Percentiles rank a stretch among this genome's conserved stretches.
phyloP scores from a whole-genome alignment of 192 early-diverging fungal species.

The Coemansia furcata region DNA sequence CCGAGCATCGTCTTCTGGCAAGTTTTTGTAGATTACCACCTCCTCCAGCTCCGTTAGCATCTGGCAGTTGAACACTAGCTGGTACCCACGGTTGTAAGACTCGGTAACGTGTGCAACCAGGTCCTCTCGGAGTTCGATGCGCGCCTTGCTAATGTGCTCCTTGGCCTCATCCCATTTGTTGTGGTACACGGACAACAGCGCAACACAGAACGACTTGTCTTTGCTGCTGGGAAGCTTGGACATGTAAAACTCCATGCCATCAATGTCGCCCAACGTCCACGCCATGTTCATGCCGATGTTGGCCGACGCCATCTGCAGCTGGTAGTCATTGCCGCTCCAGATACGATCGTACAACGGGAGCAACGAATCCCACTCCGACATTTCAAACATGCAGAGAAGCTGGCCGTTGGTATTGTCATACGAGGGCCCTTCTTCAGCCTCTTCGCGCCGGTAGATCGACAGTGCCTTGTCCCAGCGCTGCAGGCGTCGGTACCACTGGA shows the following conservation, averaged over 20 bases:
- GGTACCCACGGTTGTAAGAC: constrained; percentile 89
- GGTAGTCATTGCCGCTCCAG: constrained; percentile 60
- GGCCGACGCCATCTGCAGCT: constrained; percentile 72
- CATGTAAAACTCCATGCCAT: constrained; percentile 89
- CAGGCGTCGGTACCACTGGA: constrained; percentile 90
- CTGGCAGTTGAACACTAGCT: constrained; percentile 81
- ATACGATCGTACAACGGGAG: constrained; percentile 70
- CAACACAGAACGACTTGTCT: constrained; percentile 81
- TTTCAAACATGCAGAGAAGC: constrained; percentile 85
- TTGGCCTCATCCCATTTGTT: constrained; percentile 73
- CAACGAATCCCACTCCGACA: constrained; percentile 90
- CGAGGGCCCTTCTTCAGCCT: constrained; percentile 40
- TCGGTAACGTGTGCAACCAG: constrained; percentile 81
- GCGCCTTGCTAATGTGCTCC: constrained; percentile 72
- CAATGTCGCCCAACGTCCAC: constrained; percentile 87
- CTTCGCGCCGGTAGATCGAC: constrained; percentile 74
- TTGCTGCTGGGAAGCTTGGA: constrained; percentile 60
- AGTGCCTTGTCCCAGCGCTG: constrained; percentile 91
- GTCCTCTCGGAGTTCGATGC: constrained; percentile 82
- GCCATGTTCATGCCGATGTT: constrained; percentile 83
- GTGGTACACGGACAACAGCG: constrained; percentile 80
- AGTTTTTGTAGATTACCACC: constrained; percentile 85
- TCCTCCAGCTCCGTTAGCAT: constrained; percentile 98
- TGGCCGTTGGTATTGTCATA: constrained; percentile 67
- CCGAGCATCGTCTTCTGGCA: constrained; percentile 70